These are phyloP conservation scores for Trametes cingulata DNA, from an alignment of 768 basidiomycete species.

Conservation along the genomic window DNA sequence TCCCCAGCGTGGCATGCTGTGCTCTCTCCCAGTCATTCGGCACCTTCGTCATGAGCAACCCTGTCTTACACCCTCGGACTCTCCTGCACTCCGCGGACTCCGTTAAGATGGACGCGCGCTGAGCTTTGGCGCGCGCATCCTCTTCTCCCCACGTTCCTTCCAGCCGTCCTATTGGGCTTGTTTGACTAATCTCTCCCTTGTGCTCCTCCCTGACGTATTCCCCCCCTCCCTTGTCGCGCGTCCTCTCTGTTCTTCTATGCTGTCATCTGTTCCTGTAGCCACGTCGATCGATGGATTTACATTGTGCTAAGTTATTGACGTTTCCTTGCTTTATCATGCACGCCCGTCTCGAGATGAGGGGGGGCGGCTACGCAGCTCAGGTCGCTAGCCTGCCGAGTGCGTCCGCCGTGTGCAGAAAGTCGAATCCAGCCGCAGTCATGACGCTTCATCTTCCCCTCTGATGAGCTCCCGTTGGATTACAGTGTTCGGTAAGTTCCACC, in stretches of 20 bases:
- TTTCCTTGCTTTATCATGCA: background rate
- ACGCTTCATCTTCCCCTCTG: too few relatives aligned
- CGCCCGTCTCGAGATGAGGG: too few relatives aligned
- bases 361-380: too few relatives aligned
- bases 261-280: slow-evolving; percentile 17
- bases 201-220: background rate
- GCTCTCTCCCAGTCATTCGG: background rate
- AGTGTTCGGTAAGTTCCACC: too few relatives aligned
- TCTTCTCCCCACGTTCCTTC: background rate
- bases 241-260: slow-evolving; percentile 4
- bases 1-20: background rate
- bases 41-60: background rate
- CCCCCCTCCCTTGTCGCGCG: background rate
- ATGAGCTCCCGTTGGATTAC: too few relatives aligned
- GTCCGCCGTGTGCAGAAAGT: too few relatives aligned
- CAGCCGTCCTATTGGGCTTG: background rate
- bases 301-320: slow-evolving; percentile 19
- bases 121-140: background rate
- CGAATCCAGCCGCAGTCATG: too few relatives aligned
- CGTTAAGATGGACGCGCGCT: background rate
- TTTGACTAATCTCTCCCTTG: background rate
- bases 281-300: slow-evolving; percentile 20
- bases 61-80: background rate
- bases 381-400: too few relatives aligned
- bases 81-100: background rate